Conservation (phyloP, 2,329 filamentous ascomycete genomes). For the Elsinoe necatrix region DNA sequence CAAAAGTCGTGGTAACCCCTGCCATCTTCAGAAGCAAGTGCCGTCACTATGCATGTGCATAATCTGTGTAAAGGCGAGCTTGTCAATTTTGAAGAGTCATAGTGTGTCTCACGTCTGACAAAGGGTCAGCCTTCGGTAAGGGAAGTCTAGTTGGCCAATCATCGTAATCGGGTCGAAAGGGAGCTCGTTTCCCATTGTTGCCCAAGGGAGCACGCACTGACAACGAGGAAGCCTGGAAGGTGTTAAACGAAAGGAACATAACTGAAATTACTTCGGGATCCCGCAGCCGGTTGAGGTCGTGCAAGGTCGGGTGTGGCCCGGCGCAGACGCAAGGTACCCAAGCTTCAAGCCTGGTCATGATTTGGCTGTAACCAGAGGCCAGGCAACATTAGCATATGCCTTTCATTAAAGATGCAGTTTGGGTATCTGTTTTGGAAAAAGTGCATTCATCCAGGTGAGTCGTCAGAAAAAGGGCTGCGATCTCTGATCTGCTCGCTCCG, state of each 20-base stretch:
- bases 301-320: not conserved
- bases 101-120: not conserved
- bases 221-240: not conserved
- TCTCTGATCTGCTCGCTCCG: conserved; percentile 17
- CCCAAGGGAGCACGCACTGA: not conserved
- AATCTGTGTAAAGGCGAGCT: too few species aligned
- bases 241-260: not conserved
- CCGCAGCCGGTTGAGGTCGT: conserved; percentile 1
- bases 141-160: too few species aligned
- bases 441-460: conserved; percentile 17
- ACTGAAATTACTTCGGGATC: not conserved
- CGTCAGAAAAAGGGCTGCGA: conserved; percentile 21
- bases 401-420: conserved; percentile 10
- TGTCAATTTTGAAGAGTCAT: too few species aligned
- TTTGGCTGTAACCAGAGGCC: not conserved
- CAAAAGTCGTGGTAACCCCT: too few species aligned
- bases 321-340: conserved; percentile 8
- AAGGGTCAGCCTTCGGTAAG: not conserved
- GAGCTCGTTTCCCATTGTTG: not conserved
- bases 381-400: not conserved
- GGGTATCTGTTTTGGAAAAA: conserved; percentile 1
- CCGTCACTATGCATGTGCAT: too few species aligned
- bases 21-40: too few species aligned
- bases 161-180: not conserved
- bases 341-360: not conserved